Conservation (phyloP, 2,329 filamentous ascomycete species). For the Chaetothyriales sp. region DNA sequence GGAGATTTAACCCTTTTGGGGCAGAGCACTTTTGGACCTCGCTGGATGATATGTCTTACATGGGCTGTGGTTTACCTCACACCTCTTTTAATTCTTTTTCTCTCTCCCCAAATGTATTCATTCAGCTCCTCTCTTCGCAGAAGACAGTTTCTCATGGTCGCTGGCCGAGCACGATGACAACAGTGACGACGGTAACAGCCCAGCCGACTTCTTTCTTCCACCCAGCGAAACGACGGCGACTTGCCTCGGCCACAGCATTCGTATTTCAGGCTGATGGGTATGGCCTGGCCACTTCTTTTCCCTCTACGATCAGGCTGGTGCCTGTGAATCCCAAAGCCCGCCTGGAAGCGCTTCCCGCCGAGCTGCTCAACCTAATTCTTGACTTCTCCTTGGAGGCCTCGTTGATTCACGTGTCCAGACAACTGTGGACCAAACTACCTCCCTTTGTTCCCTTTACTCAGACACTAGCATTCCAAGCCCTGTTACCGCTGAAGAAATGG, state of each 20-base stretch:
- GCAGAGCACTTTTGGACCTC: neutral
- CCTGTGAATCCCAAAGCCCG: neutral
- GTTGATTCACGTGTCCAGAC: neutral
- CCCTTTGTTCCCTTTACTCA: neutral
- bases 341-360: neutral
- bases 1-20: neutral
- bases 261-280: neutral
- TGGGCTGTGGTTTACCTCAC: neutral
- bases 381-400: neutral
- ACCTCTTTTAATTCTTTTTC: neutral
- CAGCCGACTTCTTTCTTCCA: constrained; percentile 3
- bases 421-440: neutral
- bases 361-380: neutral
- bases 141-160: neutral
- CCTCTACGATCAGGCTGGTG: neutral
- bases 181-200: neutral
- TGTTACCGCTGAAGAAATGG: neutral
- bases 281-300: neutral
- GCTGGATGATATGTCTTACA: neutral
- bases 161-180: neutral
- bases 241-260: neutral
- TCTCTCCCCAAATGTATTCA: neutral
- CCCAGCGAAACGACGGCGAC: neutral
- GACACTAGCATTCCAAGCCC: neutral
- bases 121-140: neutral